Evolutionary conservation across 2,329 filamentous ascomycete genomes (phyloP).

Genomic region (Alternaria ethzedia): DNA sequence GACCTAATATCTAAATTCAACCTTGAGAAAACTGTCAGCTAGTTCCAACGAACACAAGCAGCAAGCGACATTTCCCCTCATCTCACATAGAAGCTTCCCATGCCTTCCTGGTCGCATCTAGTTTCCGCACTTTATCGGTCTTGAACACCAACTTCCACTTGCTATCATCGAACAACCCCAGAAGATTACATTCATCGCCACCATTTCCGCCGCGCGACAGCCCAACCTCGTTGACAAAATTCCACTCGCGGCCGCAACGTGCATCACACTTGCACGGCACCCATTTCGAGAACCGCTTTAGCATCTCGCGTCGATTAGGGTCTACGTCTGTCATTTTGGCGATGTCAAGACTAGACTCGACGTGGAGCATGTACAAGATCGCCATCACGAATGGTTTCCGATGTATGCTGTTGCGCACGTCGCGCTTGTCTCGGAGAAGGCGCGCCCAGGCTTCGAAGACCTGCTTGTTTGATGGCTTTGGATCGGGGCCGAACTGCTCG

Average conservation of each 20-base stretch:
- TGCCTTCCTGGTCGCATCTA: conserved; percentile 4
- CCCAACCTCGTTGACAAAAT: conserved; percentile 9
- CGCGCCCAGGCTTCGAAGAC: conserved; percentile 7
- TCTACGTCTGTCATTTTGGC: neutral
- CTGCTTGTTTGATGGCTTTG: neutral
- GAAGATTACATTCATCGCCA: neutral
- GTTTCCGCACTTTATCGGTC: neutral
- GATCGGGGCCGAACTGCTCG: conserved; percentile 3
- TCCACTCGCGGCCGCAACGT: conserved; percentile 2
- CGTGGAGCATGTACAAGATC: conserved; percentile 7
- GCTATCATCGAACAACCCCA: neutral
- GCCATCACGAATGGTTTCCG: conserved; percentile 13
- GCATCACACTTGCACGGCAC: conserved; percentile 6
- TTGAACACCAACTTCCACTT: conserved; percentile 6
- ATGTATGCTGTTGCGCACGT: neutral
- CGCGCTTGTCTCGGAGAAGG: conserved; percentile 4
- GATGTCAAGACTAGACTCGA: conserved; percentile 1
- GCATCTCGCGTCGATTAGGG: conserved; percentile 7
- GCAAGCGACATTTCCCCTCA: neutral
- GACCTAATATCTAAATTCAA: neutral
- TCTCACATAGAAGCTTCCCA: conserved; percentile 4
- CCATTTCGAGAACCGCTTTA: conserved; percentile 8
- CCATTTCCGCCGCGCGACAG: conserved; percentile 1
- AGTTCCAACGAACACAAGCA: neutral
- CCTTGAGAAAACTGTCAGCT: neutral